A percentile compares a stretch with the other conserved stretches of the same genome.
phyloP scores from a whole-genome alignment of 768 basidiomycete species.

The Boletus barrowsii region DNA sequence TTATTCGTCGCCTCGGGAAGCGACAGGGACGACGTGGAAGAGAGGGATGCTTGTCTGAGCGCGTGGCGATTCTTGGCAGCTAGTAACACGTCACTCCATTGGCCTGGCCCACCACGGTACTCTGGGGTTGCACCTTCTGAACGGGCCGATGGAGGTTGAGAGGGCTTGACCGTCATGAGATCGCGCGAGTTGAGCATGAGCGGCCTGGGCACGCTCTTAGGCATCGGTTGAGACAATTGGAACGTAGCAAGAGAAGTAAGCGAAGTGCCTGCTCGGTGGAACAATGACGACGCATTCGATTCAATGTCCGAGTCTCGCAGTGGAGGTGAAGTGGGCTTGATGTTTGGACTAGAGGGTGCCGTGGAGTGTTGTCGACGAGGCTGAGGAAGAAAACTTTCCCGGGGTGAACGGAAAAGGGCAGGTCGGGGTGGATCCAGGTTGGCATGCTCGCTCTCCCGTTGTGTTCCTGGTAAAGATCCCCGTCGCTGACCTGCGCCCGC shows the following conservation, averaged over 20 bases:
- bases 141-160: slow-evolving; percentile 25
- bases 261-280: slow-evolving; percentile 38
- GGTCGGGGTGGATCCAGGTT: slow-evolving; percentile 55
- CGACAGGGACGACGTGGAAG: slow-evolving; percentile 63
- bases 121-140: slow-evolving; percentile 38
- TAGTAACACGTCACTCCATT: slow-evolving; percentile 51
- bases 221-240: slow-evolving; percentile 28
- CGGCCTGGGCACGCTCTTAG: slow-evolving; percentile 62
- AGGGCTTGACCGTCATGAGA: slow-evolving; percentile 34
- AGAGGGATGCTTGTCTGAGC: slow-evolving; percentile 53
- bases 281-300: slow-evolving; percentile 24
- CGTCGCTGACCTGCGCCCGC: slow-evolving; percentile 26
- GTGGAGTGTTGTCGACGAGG: slow-evolving; percentile 28
- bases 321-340: background rate
- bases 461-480: slow-evolving; percentile 40
- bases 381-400: slow-evolving; percentile 50
- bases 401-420: slow-evolving; percentile 52
- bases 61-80: slow-evolving; percentile 33
- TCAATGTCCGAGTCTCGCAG: slow-evolving; percentile 23
- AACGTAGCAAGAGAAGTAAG: slow-evolving; percentile 46
- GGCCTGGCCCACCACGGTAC: slow-evolving; percentile 23
- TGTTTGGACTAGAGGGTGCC: slow-evolving; percentile 33
- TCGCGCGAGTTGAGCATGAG: slow-evolving; percentile 58
- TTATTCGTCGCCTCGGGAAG: slow-evolving; percentile 47
- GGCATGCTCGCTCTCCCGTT: slow-evolving; percentile 32